Conservation (phyloP, 176 grass and related monocot species). For the Carex myosuroides region DNA sequence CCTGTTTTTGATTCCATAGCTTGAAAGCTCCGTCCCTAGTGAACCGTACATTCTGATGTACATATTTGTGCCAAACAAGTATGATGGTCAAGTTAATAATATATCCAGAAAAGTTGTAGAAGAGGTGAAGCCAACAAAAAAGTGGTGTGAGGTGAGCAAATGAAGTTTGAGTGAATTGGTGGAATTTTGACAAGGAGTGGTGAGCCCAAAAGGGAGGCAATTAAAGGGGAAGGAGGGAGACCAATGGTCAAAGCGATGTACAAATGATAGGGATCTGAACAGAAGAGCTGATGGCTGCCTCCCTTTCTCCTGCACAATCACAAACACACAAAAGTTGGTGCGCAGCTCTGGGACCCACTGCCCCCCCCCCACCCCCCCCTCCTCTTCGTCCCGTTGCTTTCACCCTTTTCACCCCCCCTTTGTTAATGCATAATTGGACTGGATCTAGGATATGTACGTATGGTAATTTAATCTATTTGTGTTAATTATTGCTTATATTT, state of each 20-base stretch:
- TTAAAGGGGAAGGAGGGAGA: constrained; percentile 23
- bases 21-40: background rate
- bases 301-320: constrained; percentile 64
- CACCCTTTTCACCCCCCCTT: background rate
- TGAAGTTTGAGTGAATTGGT: background rate
- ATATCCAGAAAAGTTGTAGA: background rate
- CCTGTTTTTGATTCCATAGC: too few relatives aligned
- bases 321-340: constrained; percentile 15
- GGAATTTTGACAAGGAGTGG: background rate
- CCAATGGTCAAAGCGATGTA: constrained; percentile 57
- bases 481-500: too few relatives aligned
- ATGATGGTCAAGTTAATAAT: background rate
- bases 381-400: background rate
- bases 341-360: constrained; percentile 13
- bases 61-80: background rate
- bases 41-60: background rate
- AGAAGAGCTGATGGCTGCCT: constrained; percentile 39
- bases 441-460: background rate
- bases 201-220: constrained; percentile 20
- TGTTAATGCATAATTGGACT: constrained; percentile 3
- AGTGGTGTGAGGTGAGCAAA: constrained; percentile 1
- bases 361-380: background rate
- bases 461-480: too few relatives aligned
- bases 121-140: constrained; percentile 10
- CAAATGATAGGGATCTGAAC: constrained; percentile 34